A percentile compares a stretch with the other conserved stretches of the same genome.
phyloP scores from a whole-genome alignment of 2,329 filamentous ascomycete species.

The Trichoderma sp. region DNA sequence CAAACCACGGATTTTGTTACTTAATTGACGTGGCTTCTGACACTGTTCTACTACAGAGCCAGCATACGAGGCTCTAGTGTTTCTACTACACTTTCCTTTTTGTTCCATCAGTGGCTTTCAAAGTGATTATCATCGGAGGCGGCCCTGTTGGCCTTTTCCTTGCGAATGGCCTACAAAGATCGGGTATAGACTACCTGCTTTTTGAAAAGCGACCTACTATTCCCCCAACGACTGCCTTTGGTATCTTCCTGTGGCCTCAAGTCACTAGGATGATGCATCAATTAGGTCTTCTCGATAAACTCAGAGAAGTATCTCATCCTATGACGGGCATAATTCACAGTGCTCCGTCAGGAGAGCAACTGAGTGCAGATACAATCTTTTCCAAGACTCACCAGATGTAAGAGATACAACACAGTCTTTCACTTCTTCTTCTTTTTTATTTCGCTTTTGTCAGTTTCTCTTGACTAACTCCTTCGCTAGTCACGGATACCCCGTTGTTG shows the following conservation, averaged over 20 bases:
- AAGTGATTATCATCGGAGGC: slow-evolving; percentile 37
- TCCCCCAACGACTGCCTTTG: slow-evolving; percentile 37
- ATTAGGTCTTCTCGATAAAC: slow-evolving; percentile 34
- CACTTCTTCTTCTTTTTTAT: not conserved
- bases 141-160: slow-evolving; percentile 37
- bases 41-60: not conserved
- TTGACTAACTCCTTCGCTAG: slow-evolving; percentile 25
- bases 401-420: not conserved
- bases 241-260: slow-evolving; percentile 40
- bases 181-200: slow-evolving; percentile 44
- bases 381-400: not conserved
- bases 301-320: not conserved
- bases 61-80: not conserved
- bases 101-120: slow-evolving; percentile 22
- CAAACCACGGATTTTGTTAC: not conserved
- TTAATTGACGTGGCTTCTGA: not conserved
- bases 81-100: not conserved
- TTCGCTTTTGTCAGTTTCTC: not conserved
- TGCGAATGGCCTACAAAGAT: slow-evolving; percentile 34
- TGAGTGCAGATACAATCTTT: not conserved
- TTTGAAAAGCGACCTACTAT: slow-evolving; percentile 41
- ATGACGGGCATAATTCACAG: not conserved
- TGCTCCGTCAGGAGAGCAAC: not conserved
- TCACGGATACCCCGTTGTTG: slow-evolving; percentile 35
- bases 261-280: slow-evolving; percentile 40